A percentile compares a stretch with the other conserved stretches of the same genome.
phyloP scores from a whole-genome alignment of 176 grass and related monocot species.

The Oryza nivara region DNA sequence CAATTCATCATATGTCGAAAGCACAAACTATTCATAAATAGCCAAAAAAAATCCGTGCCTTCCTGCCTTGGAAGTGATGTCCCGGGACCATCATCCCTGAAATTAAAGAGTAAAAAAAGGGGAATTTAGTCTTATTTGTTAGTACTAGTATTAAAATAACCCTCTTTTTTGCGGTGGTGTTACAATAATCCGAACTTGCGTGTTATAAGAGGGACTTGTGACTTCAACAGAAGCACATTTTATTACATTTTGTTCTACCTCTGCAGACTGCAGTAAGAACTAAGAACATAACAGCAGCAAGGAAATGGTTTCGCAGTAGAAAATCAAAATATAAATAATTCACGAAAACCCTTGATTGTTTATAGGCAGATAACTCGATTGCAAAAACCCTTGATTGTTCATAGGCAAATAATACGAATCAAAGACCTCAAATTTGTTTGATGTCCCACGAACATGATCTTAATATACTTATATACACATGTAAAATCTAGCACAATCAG shows the following conservation, averaged over 20 bases:
- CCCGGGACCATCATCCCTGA: constrained; percentile 60
- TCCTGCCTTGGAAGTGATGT: constrained; percentile 75
- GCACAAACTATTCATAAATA: constrained; percentile 7
- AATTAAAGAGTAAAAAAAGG: constrained; percentile 18
- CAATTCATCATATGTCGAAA: background rate
- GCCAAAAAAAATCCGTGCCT: constrained; percentile 44
- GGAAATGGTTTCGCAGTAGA: too few species aligned
- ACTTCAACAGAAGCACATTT: background rate
- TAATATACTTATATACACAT: background rate
- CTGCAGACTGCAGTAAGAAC: too few species aligned
- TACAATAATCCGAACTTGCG: background rate
- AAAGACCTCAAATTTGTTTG: background rate
- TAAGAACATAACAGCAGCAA: background rate
- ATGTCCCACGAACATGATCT: background rate
- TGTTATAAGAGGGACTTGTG: background rate
- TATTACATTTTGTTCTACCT: background rate
- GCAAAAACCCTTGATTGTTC: background rate
- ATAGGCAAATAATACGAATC: background rate
- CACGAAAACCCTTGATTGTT: too few species aligned
- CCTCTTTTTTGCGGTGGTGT: too few species aligned
- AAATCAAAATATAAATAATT: too few species aligned
- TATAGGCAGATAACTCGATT: too few species aligned
- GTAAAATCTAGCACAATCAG: background rate
- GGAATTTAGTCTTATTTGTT: background rate
- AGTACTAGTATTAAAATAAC: background rate